Base-by-base conservation (phyloP, 495 filamentous ascomycete species). In the Lophiostoma macrostomum region DNA sequence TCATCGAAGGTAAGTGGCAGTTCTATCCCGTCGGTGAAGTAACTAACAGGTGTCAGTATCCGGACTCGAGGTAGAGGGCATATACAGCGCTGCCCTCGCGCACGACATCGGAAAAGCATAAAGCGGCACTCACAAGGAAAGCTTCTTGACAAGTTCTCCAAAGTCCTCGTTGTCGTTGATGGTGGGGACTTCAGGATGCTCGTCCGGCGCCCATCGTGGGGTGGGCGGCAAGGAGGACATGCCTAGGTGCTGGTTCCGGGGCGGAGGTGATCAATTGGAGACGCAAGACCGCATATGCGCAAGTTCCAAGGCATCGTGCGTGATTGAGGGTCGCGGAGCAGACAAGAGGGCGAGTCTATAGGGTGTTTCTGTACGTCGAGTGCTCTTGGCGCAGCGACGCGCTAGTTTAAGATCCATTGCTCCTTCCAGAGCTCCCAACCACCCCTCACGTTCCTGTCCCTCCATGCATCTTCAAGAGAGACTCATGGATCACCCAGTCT, bases 1-100 rank as follows among this genome's bases (percentile, higher is more conserved):
- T 93, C 85, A 49, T 93, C 89, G 62, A 91, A 93, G 22, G 83
- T 87, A 64, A 81, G 78, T 10, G 86, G 81, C 29, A 81, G 73
- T 27, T 80, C 74, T 25, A 94, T 77, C 3, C 80, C 78, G 24
- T 81, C 76, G 37, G 77, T 70, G 32, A 91, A 74, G 67, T 81
- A 90, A 56, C 84, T 87, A 64, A 11, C 16, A 16, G n/a, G 1
- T 1, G n/a, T n/a, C n/a, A n/a, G n/a, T n/a, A n/a, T n/a, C n/a
- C n/a, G n/a, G n/a, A n/a, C n/a, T n/a, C n/a, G n/a, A n/a, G n/a
- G n/a, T n/a, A n/a, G n/a, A n/a, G n/a, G n/a, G n/a, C n/a, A n/a
- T n/a, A n/a, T n/a, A n/a, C n/a, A n/a, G n/a, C n/a, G n/a, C n/a
- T n/a, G n/a, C n/a, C n/a, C n/a, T n/a, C n/a, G n/a, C n/a, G n/a